Evolutionary conservation across 257 asterid genomes (phyloP).

Genomic region (Scutellaria galericulata): DNA sequence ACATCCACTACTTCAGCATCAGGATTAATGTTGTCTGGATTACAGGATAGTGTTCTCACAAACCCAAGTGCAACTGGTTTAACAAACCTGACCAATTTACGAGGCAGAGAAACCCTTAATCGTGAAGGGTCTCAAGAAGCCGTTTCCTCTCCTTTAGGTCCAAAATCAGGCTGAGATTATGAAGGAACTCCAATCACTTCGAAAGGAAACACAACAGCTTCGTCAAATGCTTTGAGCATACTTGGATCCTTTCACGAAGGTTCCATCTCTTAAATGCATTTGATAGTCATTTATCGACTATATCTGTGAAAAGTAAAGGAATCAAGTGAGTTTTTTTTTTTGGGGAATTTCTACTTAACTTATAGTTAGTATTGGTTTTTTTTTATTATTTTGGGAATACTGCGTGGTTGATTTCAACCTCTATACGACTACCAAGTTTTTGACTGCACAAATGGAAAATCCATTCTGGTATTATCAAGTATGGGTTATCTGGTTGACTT

Average conservation of each 20-base stretch:
- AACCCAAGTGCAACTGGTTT: conserved; percentile 59
- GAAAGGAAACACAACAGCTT: conserved; percentile 83
- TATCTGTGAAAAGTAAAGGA: conserved; percentile 21
- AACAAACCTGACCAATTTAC: conserved; percentile 56
- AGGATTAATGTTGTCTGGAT: conserved; percentile 64
- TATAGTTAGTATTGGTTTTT: background rate
- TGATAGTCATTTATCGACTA: conserved; percentile 8
- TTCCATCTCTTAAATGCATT: conserved; percentile 7
- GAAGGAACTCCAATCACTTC: conserved; percentile 74
- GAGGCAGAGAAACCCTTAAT: conserved; percentile 45
- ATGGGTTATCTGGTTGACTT: conserved; percentile 14
- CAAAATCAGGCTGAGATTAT: conserved; percentile 81
- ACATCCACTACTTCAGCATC: conserved; percentile 63
- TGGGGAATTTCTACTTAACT: background rate
- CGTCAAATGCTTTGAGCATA: conserved; percentile 60
- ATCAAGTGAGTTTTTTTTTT: background rate
- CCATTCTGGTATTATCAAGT: background rate
- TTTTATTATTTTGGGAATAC: conserved; percentile 18
- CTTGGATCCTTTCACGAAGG: conserved; percentile 3
- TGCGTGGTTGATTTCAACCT: conserved; percentile 5
- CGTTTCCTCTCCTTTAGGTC: conserved; percentile 57
- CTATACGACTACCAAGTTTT: background rate
- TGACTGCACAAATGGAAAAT: conserved; percentile 14
- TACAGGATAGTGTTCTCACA: conserved; percentile 56
- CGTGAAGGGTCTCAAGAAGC: conserved; percentile 66